phyloP scores from a whole-genome alignment of 139 green algal species.

The Chlorella sp. region DNA sequence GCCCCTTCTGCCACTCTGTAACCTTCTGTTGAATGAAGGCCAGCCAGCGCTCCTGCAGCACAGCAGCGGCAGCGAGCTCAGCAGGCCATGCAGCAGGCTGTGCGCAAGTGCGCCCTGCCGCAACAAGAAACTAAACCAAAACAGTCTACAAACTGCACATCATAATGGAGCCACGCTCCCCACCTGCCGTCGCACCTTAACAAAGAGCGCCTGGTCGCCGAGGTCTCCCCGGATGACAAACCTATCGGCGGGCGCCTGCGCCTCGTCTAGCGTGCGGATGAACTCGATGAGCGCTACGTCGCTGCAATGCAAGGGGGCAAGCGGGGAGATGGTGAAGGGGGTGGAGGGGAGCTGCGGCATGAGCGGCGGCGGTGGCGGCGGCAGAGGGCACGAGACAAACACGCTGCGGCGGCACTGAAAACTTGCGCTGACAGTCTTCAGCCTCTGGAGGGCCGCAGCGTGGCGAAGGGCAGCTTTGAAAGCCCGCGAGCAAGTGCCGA shows the following conservation, averaged over 20 bases:
- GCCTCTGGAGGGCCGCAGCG: too few species aligned
- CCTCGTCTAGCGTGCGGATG: constrained; percentile 28
- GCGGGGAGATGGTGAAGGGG: background rate
- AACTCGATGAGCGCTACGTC: constrained; percentile 38
- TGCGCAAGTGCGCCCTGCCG: too few species aligned
- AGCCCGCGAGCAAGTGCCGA: too few species aligned
- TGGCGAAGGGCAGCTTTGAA: too few species aligned
- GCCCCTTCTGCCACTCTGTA: constrained; percentile 17
- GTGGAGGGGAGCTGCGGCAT: background rate
- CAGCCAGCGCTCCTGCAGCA: background rate
- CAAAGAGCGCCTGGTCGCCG: constrained; percentile 42
- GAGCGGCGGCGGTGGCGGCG: background rate
- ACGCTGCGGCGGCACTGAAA: background rate
- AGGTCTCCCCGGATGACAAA: constrained; percentile 35
- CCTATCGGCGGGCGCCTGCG: background rate
- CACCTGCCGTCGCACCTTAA: background rate
- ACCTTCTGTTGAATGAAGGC: constrained; percentile 8
- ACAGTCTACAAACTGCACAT: too few species aligned
- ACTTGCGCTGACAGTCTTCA: too few species aligned
- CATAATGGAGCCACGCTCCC: too few species aligned
- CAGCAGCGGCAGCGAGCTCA: background rate
- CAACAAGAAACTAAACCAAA: too few species aligned
- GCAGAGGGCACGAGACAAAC: background rate
- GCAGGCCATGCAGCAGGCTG: background rate
- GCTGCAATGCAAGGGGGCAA: background rate